phyloP scores from a whole-genome alignment of 306 rosid species.

The Malus asiatica region DNA sequence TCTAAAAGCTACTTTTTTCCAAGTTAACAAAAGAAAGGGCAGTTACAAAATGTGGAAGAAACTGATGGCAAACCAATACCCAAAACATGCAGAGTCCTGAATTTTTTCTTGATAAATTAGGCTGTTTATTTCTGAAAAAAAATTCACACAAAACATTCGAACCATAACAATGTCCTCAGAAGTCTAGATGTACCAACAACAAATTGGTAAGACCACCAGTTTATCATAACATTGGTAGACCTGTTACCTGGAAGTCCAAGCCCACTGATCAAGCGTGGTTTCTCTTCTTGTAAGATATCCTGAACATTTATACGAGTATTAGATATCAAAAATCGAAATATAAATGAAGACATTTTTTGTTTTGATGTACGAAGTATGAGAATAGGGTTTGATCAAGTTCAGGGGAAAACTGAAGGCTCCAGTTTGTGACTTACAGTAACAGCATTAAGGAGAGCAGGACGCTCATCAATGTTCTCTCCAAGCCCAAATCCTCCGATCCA shows the following conservation, averaged over 20 bases:
- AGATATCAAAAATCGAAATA: not conserved
- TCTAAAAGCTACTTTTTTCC: not conserved
- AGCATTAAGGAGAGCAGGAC: conserved; percentile 62
- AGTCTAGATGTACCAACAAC: not conserved
- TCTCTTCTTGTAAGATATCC: conserved; percentile 71
- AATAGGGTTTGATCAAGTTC: not conserved
- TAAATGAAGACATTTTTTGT: not conserved
- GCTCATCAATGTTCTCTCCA: conserved; percentile 82
- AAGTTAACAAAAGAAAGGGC: not conserved
- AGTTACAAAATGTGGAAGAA: not conserved
- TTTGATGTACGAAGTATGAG: not conserved
- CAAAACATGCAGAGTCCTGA: not conserved
- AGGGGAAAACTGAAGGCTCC: not conserved
- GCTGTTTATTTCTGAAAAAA: not conserved
- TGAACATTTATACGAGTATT: conserved; percentile 18
- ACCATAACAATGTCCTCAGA: not conserved
- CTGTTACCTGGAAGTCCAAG: conserved; percentile 90
- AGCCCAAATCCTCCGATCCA: conserved; percentile 97
- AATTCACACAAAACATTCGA: not conserved
- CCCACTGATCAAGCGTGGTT: conserved; percentile 81
- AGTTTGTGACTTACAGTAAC: conserved; percentile 43
- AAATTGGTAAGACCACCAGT: not conserved
- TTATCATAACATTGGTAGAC: not conserved
- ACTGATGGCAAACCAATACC: not conserved
- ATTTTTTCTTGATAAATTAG: not conserved